phyloP scores from a whole-genome alignment of 441 rosid genomes.

The Rhodomyrtus psidioides region DNA sequence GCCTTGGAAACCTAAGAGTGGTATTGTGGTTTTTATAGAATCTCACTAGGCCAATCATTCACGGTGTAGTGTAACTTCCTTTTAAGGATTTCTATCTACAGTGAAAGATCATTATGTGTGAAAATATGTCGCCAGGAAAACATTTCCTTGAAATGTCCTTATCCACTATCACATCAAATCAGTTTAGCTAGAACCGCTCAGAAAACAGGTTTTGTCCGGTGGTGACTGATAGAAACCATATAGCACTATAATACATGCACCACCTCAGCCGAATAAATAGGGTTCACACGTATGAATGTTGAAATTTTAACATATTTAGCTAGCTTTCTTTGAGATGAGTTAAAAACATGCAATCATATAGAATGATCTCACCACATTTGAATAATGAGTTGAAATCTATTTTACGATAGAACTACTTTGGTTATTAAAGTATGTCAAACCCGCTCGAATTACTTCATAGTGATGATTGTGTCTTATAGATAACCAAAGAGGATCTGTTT shows the following conservation, averaged over 20 bases:
- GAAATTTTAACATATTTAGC: background rate
- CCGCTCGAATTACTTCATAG: background rate
- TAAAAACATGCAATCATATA: background rate
- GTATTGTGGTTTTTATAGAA: background rate
- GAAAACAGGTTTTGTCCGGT: background rate
- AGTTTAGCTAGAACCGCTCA: background rate
- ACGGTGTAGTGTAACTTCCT: background rate
- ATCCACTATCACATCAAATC: background rate
- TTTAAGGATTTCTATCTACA: background rate
- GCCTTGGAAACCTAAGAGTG: background rate
- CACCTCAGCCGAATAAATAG: background rate
- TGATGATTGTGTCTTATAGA: background rate
- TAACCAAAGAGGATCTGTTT: background rate
- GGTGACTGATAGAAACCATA: background rate
- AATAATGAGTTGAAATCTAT: background rate
- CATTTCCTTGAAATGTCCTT: background rate
- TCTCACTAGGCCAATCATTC: background rate
- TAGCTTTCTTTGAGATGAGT: background rate
- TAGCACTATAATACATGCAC: background rate
- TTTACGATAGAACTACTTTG: background rate
- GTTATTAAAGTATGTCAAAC: background rate
- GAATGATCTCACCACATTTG: background rate
- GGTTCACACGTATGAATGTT: background rate
- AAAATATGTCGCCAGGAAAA: background rate
- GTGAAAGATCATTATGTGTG: background rate